Conservation (phyloP, 768 basidiomycete genomes). For the Amanita inopinata region DNA sequence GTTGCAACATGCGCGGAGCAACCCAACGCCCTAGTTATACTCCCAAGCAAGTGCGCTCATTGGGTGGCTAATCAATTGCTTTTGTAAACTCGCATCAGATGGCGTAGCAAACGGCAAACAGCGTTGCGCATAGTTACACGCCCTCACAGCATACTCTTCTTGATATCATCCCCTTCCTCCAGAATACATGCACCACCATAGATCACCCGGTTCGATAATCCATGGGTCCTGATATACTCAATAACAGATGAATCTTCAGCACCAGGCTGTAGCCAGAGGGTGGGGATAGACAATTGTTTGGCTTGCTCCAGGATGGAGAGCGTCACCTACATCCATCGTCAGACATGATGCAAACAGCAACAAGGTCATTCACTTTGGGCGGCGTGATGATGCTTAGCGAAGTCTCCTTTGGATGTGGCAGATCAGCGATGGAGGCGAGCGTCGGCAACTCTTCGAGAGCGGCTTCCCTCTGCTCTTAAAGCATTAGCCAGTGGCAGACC, state of each 20-base stretch:
- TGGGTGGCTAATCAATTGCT: not conserved
- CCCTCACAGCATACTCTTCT: conserved; percentile 19
- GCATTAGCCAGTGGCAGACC: conserved; percentile 3
- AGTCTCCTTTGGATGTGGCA: conserved; percentile 53
- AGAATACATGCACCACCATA: conserved; percentile 80
- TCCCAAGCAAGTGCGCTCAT: too few species aligned
- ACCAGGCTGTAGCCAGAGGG: conserved; percentile 87
- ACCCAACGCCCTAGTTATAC: too few species aligned
- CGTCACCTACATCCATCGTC: conserved; percentile 42
- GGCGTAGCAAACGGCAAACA: not conserved
- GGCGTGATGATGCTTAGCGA: conserved; percentile 76
- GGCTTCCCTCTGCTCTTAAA: conserved; percentile 44
- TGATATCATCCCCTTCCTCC: conserved; percentile 58
- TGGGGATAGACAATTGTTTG: conserved; percentile 58
- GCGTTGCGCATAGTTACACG: too few species aligned
- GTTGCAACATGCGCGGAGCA: not conserved
- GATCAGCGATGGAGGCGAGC: conserved; percentile 42
- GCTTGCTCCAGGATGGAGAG: conserved; percentile 57
- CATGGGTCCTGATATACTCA: conserved; percentile 56
- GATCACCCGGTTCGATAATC: conserved; percentile 57
- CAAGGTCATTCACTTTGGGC: conserved; percentile 40
- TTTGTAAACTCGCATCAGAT: not conserved
- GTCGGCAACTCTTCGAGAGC: conserved; percentile 61
- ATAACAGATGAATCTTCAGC: conserved; percentile 62
- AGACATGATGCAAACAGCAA: not conserved